Conservation (phyloP, 2,329 filamentous ascomycete genomes). For the Fusarium concolor region DNA sequence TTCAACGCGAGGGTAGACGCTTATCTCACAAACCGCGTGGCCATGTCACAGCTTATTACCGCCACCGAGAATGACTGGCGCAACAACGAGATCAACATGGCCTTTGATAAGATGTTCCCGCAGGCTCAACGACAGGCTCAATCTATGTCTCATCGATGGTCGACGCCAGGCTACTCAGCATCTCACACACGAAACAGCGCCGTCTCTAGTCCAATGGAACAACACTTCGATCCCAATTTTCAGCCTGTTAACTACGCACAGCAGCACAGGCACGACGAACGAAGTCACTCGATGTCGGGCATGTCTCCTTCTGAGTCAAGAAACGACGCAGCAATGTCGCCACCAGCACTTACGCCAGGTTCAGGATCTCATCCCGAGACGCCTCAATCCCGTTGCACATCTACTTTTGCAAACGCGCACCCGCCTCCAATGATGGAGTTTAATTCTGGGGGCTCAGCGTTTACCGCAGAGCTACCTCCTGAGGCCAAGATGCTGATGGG, state of each 20-base stretch:
- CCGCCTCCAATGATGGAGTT: constrained; percentile 40
- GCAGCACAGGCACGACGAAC: constrained; percentile 21
- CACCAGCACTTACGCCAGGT: constrained; percentile 45
- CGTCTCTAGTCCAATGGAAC: constrained; percentile 31
- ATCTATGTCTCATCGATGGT: constrained; percentile 41
- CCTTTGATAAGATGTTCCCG: constrained; percentile 62
- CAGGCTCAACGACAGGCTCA: constrained; percentile 48
- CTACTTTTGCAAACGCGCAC: constrained; percentile 24
- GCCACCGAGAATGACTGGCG: constrained; percentile 54
- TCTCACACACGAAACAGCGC: constrained; percentile 17
- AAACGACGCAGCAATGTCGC: constrained; percentile 37
- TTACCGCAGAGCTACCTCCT: constrained; percentile 56
- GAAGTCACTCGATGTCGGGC: constrained; percentile 36
- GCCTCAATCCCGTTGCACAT: constrained; percentile 36
- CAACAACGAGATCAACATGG: constrained; percentile 60
- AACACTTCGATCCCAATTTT: constrained; percentile 40
- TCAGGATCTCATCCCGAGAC: constrained; percentile 43
- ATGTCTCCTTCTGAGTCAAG: constrained; percentile 32
- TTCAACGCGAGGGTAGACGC: constrained; percentile 71
- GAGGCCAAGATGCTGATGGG: constrained; percentile 57
- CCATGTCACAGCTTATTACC: constrained; percentile 56
- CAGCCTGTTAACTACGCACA: constrained; percentile 42
- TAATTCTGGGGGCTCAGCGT: constrained; percentile 49
- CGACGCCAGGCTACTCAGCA: constrained; percentile 32
- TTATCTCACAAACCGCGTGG: constrained; percentile 57